These are phyloP conservation scores for Tricholoma matsutake DNA, from an alignment of 768 basidiomycete species.

Conservation along the genomic window DNA sequence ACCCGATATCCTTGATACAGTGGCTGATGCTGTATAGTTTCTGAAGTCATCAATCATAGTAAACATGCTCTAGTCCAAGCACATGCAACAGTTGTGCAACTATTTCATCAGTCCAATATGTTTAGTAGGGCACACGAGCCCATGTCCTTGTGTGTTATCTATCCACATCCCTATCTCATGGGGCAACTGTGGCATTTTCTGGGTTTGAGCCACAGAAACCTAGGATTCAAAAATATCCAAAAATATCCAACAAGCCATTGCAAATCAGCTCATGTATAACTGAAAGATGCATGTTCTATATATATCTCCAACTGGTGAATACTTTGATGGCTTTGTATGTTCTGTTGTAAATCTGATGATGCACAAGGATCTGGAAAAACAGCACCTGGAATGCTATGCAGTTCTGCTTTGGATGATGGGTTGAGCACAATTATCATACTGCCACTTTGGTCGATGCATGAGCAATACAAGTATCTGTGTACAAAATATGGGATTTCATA, in stretches of 20 bases:
- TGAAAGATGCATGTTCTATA: slow-evolving; percentile 2
- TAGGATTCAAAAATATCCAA: not conserved
- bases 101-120: not conserved
- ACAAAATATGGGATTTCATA: not conserved
- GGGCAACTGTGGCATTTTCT: not conserved
- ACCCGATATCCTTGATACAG: too few relatives aligned
- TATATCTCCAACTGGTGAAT: slow-evolving; percentile 6
- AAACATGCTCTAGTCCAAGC: not conserved
- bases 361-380: slow-evolving; percentile 13
- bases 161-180: not conserved
- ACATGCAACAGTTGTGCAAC: not conserved
- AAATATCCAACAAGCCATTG: not conserved
- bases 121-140: not conserved
- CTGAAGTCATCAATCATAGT: not conserved
- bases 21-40: not conserved
- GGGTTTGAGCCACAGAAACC: not conserved
- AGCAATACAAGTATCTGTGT: slow-evolving; percentile 6
- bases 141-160: not conserved
- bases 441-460: slow-evolving; percentile 15
- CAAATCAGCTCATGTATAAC: slow-evolving; percentile 5
- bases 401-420: slow-evolving; percentile 3
- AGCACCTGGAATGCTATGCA: not conserved
- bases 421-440: slow-evolving; percentile 12
- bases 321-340: not conserved
- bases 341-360: not conserved